Percentiles rank a stretch among this genome's conserved stretches.
Evolutionary conservation across 805 yeast genomes (phyloP).

Genomic region (Metschnikowia lunata): DNA sequence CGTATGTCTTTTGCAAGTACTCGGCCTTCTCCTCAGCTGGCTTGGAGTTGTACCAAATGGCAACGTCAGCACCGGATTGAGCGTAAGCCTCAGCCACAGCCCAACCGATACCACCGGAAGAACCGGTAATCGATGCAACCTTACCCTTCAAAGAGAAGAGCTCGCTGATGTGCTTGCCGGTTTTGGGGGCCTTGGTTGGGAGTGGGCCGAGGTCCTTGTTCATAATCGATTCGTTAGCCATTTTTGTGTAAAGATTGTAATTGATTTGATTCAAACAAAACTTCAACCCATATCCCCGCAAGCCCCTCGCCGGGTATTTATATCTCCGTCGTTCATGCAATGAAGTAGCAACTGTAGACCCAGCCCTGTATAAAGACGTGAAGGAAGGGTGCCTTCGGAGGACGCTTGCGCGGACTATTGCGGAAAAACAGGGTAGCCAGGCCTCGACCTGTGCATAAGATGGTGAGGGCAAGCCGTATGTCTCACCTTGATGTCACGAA

Average conservation of each 20-base stretch:
- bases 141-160: slow-evolving; percentile 77
- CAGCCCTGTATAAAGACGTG: slow-evolving; percentile 10
- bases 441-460: too few species aligned
- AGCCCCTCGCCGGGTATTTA: slow-evolving; percentile 4
- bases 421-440: too few species aligned
- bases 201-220: slow-evolving; percentile 37
- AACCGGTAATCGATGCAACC: slow-evolving; percentile 82
- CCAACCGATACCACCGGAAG: slow-evolving; percentile 76
- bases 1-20: slow-evolving; percentile 41
- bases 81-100: slow-evolving; percentile 80
- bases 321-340: slow-evolving; percentile 4
- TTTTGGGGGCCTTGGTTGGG: slow-evolving; percentile 45
- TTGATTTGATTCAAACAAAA: not conserved
- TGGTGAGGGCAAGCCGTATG: too few species aligned
- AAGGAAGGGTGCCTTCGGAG: not conserved
- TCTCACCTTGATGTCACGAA: too few species aligned
- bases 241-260: slow-evolving; percentile 1
- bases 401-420: not conserved
- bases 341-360: slow-evolving; percentile 8
- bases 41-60: slow-evolving; percentile 57
- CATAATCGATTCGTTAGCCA: slow-evolving; percentile 17
- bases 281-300: not conserved
- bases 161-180: slow-evolving; percentile 53
- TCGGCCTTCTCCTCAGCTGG: slow-evolving; percentile 60
- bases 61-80: slow-evolving; percentile 84